Conservation (phyloP, 768 basidiomycete genomes). For the Trametes villosa region DNA sequence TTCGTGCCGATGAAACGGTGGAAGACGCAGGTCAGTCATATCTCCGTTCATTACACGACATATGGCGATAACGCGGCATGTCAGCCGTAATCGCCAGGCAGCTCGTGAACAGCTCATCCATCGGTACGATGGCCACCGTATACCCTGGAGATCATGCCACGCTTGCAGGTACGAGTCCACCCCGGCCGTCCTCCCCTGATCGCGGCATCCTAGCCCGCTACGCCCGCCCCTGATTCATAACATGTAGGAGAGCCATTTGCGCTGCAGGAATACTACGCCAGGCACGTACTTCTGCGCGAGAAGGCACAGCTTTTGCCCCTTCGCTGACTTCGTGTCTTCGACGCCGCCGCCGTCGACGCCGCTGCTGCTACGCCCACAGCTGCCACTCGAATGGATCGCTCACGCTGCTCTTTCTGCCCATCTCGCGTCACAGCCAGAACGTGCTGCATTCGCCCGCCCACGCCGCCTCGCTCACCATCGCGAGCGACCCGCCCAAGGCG, state of each 20-base stretch:
- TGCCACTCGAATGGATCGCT: constrained; percentile 58
- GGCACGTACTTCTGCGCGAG: constrained; percentile 29
- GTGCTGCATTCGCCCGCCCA: constrained; percentile 45
- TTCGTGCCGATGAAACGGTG: constrained; percentile 45
- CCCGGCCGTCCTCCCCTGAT: not conserved
- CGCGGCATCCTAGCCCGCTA: constrained; percentile 4
- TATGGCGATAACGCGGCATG: not conserved
- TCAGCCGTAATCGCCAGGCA: constrained; percentile 49
- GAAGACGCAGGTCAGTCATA: constrained; percentile 49
- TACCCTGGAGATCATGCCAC: constrained; percentile 47
- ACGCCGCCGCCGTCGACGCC: not conserved
- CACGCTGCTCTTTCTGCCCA: constrained; percentile 54
- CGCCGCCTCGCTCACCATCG: constrained; percentile 50
- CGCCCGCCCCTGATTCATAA: constrained; percentile 19
- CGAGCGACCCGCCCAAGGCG: constrained; percentile 45
- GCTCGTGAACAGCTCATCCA: constrained; percentile 45
- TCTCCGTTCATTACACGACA: not conserved
- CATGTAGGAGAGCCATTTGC: constrained; percentile 55
- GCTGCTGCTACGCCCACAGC: constrained; percentile 32
- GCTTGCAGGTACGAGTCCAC: constrained; percentile 46
- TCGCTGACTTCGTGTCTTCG: constrained; percentile 3
- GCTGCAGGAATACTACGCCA: constrained; percentile 59
- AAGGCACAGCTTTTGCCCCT: constrained; percentile 12
- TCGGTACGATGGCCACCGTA: constrained; percentile 55
- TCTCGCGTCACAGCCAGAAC: constrained; percentile 58